Evolutionary conservation across 768 basidiomycete species (phyloP).

Genomic region (Tephrocybe sp.): DNA sequence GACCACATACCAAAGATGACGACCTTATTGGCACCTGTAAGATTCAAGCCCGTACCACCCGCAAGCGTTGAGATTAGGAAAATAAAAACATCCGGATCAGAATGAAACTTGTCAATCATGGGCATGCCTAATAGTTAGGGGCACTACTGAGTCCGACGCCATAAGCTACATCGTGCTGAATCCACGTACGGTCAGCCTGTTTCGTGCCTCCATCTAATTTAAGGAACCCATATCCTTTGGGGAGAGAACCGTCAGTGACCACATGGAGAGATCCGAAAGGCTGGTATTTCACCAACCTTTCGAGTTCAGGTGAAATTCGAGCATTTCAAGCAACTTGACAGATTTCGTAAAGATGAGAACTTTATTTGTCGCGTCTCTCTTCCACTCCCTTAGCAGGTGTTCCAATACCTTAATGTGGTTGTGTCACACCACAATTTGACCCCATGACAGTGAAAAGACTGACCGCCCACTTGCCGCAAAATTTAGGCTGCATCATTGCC

Average conservation of each 20-base stretch:
- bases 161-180: not conserved
- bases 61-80: conserved; percentile 91
- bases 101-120: conserved; percentile 81
- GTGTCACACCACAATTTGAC: not conserved
- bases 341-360: conserved; percentile 93
- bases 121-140: conserved; percentile 61
- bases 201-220: conserved; percentile 79
- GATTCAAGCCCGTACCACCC: conserved; percentile 87
- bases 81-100: conserved; percentile 67
- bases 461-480: conserved; percentile 86
- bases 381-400: conserved; percentile 62
- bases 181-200: conserved; percentile 58
- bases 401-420: conserved; percentile 54
- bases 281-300: conserved; percentile 38
- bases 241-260: not conserved
- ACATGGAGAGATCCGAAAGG: not conserved
- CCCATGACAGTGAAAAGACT: conserved; percentile 19
- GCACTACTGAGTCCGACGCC: not conserved
- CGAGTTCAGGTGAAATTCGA: conserved; percentile 69
- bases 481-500: conserved; percentile 59
- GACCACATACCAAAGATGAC: conserved; percentile 72
- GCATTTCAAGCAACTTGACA: conserved; percentile 84
- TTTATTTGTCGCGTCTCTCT: conserved; percentile 69
- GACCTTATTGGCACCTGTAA: conserved; percentile 91
- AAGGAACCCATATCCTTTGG: conserved; percentile 56